phyloP scores from a whole-genome alignment of 805 yeast genomes.

The Yarrowia divulgata region DNA sequence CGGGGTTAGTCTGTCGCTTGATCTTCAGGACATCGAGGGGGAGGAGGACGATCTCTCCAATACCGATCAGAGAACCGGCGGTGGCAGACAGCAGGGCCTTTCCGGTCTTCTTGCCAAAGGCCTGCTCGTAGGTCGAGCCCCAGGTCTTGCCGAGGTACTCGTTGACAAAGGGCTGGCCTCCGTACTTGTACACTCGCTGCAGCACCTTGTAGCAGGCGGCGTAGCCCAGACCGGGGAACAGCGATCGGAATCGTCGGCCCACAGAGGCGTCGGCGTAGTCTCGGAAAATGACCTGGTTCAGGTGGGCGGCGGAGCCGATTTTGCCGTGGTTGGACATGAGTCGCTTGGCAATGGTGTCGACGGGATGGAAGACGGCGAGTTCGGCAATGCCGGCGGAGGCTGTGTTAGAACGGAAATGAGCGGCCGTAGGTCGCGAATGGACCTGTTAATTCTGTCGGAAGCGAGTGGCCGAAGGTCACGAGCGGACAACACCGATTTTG shows the following conservation, averaged over 20 bases:
- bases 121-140: conserved; percentile 69
- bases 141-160: conserved; percentile 84
- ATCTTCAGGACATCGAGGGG: conserved; percentile 97
- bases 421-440: neutral
- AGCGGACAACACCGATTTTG: too few relatives aligned
- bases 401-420: conserved; percentile 11
- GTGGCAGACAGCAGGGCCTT: conserved; percentile 97
- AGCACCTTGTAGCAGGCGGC: conserved; percentile 96
- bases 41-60: conserved; percentile 93
- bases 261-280: conserved; percentile 77
- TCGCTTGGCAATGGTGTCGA: conserved; percentile 97
- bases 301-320: conserved; percentile 67
- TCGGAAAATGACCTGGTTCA: conserved; percentile 87
- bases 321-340: conserved; percentile 86
- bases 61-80: conserved; percentile 96
- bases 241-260: conserved; percentile 73
- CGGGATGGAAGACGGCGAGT: conserved; percentile 95
- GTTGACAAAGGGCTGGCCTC: conserved; percentile 99
- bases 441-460: neutral
- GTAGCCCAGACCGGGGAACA: conserved; percentile 97
- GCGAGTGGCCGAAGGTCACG: too few relatives aligned
- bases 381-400: conserved; percentile 98
- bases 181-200: conserved; percentile 98
- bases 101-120: conserved; percentile 93
- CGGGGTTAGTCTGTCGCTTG: conserved; percentile 99